Evolutionary conservation across 1,284 basidiomycete genomes (phyloP).

Genomic region (Mycena sp.): DNA sequence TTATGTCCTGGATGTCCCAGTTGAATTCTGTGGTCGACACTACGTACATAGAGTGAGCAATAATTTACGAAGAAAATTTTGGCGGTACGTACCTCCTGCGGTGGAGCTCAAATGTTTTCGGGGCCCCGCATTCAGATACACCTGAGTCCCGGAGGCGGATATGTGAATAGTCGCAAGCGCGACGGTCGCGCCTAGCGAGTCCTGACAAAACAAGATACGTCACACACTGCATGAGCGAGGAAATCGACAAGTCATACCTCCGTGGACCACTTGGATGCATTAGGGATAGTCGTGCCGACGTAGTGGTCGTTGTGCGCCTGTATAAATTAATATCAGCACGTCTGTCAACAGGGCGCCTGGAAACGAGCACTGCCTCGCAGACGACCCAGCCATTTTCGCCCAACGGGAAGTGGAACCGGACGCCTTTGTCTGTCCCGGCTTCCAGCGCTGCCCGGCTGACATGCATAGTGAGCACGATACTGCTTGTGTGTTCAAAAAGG

Average conservation of each 20-base stretch:
- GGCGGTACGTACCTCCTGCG: slow-evolving; percentile 14
- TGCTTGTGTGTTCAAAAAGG: background rate
- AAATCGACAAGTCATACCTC: background rate
- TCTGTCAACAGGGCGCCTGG: background rate
- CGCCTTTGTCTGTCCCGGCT: slow-evolving; percentile 25
- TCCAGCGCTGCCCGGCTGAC: slow-evolving; percentile 25
- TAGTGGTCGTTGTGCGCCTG: slow-evolving; percentile 30
- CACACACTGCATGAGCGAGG: background rate
- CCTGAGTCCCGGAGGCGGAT: slow-evolving; percentile 12
- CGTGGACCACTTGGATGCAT: slow-evolving; percentile 15
- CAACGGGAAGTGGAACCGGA: slow-evolving; percentile 28
- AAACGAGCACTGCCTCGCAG: slow-evolving; percentile 12
- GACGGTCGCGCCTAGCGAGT: slow-evolving; percentile 18
- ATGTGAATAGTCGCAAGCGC: slow-evolving; percentile 28
- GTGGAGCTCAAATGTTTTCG: slow-evolving; percentile 15
- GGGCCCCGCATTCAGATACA: slow-evolving; percentile 18
- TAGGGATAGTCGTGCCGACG: slow-evolving; percentile 25
- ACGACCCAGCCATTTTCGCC: slow-evolving; percentile 27
- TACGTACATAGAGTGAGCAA: background rate
- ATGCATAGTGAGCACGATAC: background rate
- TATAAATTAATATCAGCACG: background rate
- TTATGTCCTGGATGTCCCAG: slow-evolving; percentile 29
- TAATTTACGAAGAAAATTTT: background rate
- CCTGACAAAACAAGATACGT: background rate
- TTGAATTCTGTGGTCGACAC: slow-evolving; percentile 23